Base-by-base conservation (phyloP, 306 rosid species). In the Purshia tridentata region DNA sequence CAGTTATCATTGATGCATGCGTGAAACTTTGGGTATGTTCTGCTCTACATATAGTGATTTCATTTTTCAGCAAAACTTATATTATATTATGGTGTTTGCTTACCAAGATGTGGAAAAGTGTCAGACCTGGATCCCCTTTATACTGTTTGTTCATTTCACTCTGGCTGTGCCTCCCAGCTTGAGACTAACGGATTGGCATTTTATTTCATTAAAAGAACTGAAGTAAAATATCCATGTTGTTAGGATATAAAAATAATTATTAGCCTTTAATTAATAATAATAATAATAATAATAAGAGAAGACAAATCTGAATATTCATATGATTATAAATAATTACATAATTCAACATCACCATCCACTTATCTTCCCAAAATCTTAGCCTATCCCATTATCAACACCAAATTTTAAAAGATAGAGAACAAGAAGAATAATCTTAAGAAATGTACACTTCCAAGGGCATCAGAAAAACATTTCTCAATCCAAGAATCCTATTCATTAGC, bases 11-110 rank as follows among this genome's bases (percentile, higher is more conserved):
- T 3, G 99, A 94, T 79, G 92, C 96, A 52, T 88, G 96, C 44
- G 95, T 91, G 82, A 94, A 94, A 77, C 95, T 91, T 59, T 94
- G 99, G 99, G 99, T 94, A 85, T 57, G 84, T 75, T 81, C 74
- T 70, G 47, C 57, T 70, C 10, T 7, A 44, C 29, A 41, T 44
- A 8, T 70, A 16, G 75, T 19, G 53, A n/a, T 55, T 22, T 70
- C 55, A 19, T 69, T 52, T 69, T 60, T 41, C 12, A 37, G 3
- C 12, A 48, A 12, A 45, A 69, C 6, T 59, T 15, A 7, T n/a
- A 15, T 23, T 20, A 29, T 71, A 37, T 72, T 46, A 46, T 46
- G 46, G 49, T 6, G 45, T n/a, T 29, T 45, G 47, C 46, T 23
- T 45, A 4, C 20, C 41, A 63, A 49, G 48, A 68, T 35, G 23